These are phyloP conservation scores for Solanum gracilifrons DNA, from an alignment of 257 asterid genomes.

Conservation along the genomic window DNA sequence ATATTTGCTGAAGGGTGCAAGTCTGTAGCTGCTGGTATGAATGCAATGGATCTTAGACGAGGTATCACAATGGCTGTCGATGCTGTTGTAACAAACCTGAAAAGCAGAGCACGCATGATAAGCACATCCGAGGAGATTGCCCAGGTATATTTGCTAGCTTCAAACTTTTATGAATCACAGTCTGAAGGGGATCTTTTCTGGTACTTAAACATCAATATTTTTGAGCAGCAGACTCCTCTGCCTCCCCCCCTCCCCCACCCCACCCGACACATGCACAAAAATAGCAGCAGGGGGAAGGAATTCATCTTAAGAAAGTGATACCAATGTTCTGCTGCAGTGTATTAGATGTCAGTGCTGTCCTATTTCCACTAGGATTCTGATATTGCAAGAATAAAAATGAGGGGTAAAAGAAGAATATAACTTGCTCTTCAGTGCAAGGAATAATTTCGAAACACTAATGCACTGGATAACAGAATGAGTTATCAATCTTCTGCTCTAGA, in stretches of 20 bases:
- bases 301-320: neutral
- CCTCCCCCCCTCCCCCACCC: neutral
- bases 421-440: neutral
- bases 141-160: constrained; percentile 20
- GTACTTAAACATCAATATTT: neutral
- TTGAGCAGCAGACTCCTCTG: neutral
- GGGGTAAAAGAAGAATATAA: neutral
- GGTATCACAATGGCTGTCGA: constrained; percentile 57
- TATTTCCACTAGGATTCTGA: neutral
- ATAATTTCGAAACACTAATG: neutral
- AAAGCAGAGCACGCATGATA: constrained; percentile 48
- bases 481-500: neutral
- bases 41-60: constrained; percentile 55
- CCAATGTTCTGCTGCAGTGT: neutral
- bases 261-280: neutral
- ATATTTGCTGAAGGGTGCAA: constrained; percentile 51
- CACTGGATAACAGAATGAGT: neutral
- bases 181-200: neutral
- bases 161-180: neutral
- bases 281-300: neutral
- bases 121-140: constrained; percentile 54
- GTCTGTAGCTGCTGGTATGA: constrained; percentile 66
- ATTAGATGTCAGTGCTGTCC: neutral
- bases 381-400: neutral
- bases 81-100: constrained; percentile 35